These are phyloP conservation scores for Sedum album DNA, from an alignment of 164 flowering plant genomes.

Conservation along the genomic window DNA sequence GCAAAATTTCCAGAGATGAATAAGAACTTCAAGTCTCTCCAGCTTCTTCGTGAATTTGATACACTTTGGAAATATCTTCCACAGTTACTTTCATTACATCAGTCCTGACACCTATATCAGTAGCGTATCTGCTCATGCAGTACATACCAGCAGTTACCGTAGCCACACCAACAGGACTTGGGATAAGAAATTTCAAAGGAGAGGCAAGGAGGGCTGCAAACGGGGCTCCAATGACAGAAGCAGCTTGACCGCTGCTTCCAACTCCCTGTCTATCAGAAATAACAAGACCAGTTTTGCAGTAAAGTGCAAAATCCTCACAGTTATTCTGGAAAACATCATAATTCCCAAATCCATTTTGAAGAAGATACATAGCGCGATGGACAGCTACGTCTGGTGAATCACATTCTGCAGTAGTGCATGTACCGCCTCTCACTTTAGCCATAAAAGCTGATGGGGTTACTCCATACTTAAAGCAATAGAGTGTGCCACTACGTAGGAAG, in stretches of 20 bases:
- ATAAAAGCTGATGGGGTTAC: conserved; percentile 65
- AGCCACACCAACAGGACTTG: conserved; percentile 76
- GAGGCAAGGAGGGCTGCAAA: conserved; percentile 84
- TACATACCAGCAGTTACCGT: conserved; percentile 91
- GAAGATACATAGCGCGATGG: conserved; percentile 12
- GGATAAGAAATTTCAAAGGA: conserved; percentile 71
- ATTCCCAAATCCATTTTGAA: conserved; percentile 19
- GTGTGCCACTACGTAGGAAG: conserved; percentile 70
- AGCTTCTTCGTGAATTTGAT: conserved; percentile 19
- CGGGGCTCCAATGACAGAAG: conserved; percentile 82
- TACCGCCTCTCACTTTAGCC: conserved; percentile 87
- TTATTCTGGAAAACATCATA: conserved; percentile 81
- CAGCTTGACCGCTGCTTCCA: conserved; percentile 93
- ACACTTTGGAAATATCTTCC: conserved; percentile 76
- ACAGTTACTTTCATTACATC: conserved; percentile 87
- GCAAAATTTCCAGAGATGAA: neutral
- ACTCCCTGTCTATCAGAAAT: conserved; percentile 50
- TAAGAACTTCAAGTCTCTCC: conserved; percentile 10
- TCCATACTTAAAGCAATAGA: conserved; percentile 76
- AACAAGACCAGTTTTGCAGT: conserved; percentile 90
- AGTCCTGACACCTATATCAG: conserved; percentile 84
- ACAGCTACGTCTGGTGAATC: conserved; percentile 6
- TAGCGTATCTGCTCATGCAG: conserved; percentile 83
- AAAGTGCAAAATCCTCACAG: conserved; percentile 93
- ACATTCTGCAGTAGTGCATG: conserved; percentile 23